Conservation (phyloP, 495 filamentous ascomycete genomes). For the Aspergillus avenaceus region DNA sequence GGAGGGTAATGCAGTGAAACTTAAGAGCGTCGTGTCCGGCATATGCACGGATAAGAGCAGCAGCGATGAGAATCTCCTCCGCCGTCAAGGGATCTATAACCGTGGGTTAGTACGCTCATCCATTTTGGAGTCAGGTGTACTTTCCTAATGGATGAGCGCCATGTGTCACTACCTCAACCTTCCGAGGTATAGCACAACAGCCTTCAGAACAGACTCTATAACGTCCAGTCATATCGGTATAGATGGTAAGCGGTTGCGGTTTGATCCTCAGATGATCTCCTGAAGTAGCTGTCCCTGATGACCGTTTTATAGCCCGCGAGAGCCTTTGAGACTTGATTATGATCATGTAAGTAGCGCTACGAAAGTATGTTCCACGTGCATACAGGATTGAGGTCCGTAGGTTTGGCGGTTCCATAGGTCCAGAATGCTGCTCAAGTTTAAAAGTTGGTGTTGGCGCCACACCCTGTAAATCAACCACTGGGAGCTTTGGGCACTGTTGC, state of each 20-base stretch:
- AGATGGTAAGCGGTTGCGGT: not conserved
- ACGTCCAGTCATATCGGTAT: not conserved
- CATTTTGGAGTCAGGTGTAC: not conserved
- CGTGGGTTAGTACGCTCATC: not conserved
- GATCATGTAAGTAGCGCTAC: too few relatives aligned
- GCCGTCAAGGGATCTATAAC: conserved; percentile 29
- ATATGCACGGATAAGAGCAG: conserved; percentile 29
- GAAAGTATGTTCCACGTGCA: too few relatives aligned
- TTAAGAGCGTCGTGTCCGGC: conserved; percentile 41
- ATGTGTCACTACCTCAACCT: not conserved
- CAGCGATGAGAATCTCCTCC: conserved; percentile 28
- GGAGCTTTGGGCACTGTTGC: too few relatives aligned
- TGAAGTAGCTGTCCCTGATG: not conserved
- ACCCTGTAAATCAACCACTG: too few relatives aligned
- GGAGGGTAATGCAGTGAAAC: conserved; percentile 81
- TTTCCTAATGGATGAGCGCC: not conserved
- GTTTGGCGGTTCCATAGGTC: too few relatives aligned
- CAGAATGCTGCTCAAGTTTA: too few relatives aligned
- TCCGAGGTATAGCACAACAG: not conserved
- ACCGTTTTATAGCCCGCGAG: too few relatives aligned
- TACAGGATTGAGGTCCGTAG: too few relatives aligned
- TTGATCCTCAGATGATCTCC: not conserved
- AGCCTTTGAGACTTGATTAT: too few relatives aligned
- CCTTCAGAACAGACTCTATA: not conserved
- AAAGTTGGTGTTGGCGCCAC: too few relatives aligned